A percentile compares a stretch with the other conserved stretches of the same genome.
These are phyloP conservation scores for Candida boidinii DNA, from an alignment of 805 yeast species.

Conservation along the genomic window DNA sequence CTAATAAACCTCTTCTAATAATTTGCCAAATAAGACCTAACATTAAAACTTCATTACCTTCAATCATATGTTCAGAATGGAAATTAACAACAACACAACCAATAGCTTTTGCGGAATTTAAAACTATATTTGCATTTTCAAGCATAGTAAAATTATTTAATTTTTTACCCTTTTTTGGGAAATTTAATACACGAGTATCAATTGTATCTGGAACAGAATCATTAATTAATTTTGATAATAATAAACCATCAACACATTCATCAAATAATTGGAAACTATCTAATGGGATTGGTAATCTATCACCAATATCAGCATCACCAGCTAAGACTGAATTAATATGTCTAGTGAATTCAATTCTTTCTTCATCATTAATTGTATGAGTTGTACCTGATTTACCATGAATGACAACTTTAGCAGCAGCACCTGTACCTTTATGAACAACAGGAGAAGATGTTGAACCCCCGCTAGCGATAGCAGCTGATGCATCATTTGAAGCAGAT, in stretches of 20 bases:
- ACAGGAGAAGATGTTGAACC: conserved; percentile 23
- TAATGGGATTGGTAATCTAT: conserved; percentile 82
- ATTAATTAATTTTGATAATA: conserved; percentile 85
- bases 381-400: conserved; percentile 86
- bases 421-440: conserved; percentile 44
- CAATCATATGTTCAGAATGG: conserved; percentile 88
- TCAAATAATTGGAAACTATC: conserved; percentile 94
- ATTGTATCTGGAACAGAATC: conserved; percentile 98
- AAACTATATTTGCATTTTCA: conserved; percentile 95
- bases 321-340: conserved; percentile 89
- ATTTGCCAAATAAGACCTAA: conserved; percentile 95
- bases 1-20: conserved; percentile 88
- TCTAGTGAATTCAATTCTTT: conserved; percentile 89
- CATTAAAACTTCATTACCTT: conserved; percentile 88
- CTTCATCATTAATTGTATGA: conserved; percentile 96
- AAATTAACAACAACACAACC: conserved; percentile 98
- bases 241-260: conserved; percentile 93
- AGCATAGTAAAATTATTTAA: conserved; percentile 92
- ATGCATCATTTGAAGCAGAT: conserved; percentile 4
- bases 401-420: conserved; percentile 65
- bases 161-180: conserved; percentile 71
- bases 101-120: conserved; percentile 97
- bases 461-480: conserved; percentile 16
- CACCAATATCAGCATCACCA: conserved; percentile 81
- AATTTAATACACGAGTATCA: conserved; percentile 92